A percentile compares a stretch with the other conserved stretches of the same genome.
Evolutionary conservation across 164 flowering plant genomes (phyloP).

Genomic region (Aristolochia californica): DNA sequence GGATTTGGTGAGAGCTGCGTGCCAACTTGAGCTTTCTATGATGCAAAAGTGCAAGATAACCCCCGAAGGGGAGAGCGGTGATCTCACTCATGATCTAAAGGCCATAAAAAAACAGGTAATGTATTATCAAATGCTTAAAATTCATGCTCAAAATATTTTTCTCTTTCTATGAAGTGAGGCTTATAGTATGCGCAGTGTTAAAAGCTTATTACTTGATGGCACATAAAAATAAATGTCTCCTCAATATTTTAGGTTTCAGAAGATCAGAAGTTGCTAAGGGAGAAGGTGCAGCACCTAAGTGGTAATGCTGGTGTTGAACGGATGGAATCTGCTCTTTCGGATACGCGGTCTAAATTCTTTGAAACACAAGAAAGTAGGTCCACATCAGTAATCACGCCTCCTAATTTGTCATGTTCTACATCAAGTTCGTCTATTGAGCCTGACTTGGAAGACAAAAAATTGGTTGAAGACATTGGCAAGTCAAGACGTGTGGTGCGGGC

Average conservation of each 20-base stretch:
- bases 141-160: neutral
- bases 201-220: no score
- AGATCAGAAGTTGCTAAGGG: constrained; percentile 81
- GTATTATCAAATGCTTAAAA: neutral
- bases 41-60: constrained; percentile 86
- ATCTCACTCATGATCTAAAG: constrained; percentile 83
- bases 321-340: constrained; percentile 75
- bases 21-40: constrained; percentile 94
- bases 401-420: constrained; percentile 30
- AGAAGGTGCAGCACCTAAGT: constrained; percentile 78
- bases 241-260: constrained; percentile 48
- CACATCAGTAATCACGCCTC: constrained; percentile 30
- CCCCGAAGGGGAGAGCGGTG: constrained; percentile 40
- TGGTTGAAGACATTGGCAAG: constrained; percentile 15
- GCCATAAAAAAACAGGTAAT: constrained; percentile 83
- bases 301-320: constrained; percentile 86
- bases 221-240: no score
- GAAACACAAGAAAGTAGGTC: constrained; percentile 50
- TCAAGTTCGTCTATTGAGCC: constrained; percentile 18
- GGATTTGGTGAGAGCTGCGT: constrained; percentile 92
- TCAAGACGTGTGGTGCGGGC: constrained; percentile 53
- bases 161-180: neutral
- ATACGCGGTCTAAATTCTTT: constrained; percentile 58
- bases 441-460: constrained; percentile 15
- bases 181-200: no score